Evolutionary conservation across 2,329 filamentous ascomycete species (phyloP), one percentile per base, ranked within the genome.

Genomic region (Emergomyces orientalis): DNA sequence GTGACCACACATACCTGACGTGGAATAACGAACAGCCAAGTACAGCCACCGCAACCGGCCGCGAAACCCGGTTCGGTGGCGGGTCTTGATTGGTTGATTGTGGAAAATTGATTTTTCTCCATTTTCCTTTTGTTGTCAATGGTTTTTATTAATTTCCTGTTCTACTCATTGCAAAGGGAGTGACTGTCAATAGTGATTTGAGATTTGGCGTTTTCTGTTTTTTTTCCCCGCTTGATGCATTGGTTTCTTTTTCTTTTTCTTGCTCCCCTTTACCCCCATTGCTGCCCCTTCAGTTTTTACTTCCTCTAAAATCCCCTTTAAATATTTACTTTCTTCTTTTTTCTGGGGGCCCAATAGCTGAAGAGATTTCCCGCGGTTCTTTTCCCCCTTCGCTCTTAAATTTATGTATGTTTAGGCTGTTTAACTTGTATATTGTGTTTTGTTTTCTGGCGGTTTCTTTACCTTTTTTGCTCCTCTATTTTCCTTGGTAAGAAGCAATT

Each of bases 1-100:
- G 94, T 65, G 94, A 99, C 75, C 94, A 97, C 76, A 97, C 91
- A 9, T 97, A 99, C 75, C 83, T 99, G 58, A 94, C 90, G 30
- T 99, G 94, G 94, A 97, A 97, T 75, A 88, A 86, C 65, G 86
- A 89, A 55, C 79, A 84, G 64, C 80, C 83, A 8, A 81, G 78
- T 64, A 81, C 83, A 55, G 83, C 82, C 64, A 83, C 81, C 22
- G 73, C 79, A 30, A 79, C 79, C 1, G 79, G 77, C 54, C 85
- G 86, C 64, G 84, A 88, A 66, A 82, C 87, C 58, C 68, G 72
- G 63, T 72, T 74, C 63, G 71, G 74, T 52, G 63, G 68, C 9
- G 67, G 66, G 30, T n/a, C 52, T 5, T 55, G 52, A 55, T 55
- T 62, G 14, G 30, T 30, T 45, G 14, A 43, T 45, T 43, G 25